Percentiles rank a stretch among this genome's conserved stretches.
Conservation (phyloP, 352 stramenopile genomes). For the Phytophthora hybrid region DNA sequence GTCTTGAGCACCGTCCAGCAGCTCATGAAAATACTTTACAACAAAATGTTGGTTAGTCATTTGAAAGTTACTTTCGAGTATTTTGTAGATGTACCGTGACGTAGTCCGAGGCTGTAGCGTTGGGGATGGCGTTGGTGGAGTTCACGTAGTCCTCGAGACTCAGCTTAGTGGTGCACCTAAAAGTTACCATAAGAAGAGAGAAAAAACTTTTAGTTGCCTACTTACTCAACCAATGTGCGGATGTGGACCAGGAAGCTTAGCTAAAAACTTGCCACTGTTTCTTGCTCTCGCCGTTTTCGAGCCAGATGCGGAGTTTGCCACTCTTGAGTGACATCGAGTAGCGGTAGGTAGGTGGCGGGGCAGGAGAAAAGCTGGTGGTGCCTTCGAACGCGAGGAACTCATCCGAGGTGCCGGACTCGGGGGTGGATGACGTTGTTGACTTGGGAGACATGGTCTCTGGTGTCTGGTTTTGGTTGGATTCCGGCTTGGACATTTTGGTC, state of each 20-base stretch:
- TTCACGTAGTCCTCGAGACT: neutral
- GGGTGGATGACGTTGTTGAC: neutral
- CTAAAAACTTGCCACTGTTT: constrained; percentile 26
- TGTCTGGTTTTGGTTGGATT: neutral
- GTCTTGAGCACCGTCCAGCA: neutral
- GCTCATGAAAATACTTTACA: neutral
- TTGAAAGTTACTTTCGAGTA: neutral
- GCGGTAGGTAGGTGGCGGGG: constrained; percentile 1
- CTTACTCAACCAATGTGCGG: too few relatives aligned
- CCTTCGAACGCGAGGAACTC: neutral
- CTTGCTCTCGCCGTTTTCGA: constrained; percentile 25
- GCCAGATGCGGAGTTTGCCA: constrained; percentile 20
- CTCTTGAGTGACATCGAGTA: constrained; percentile 9
- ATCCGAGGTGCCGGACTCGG: neutral
- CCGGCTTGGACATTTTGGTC: neutral
- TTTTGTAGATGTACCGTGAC: neutral
- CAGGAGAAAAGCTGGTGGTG: neutral
- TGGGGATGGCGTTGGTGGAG: neutral
- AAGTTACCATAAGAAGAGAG: neutral
- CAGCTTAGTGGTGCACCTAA: neutral
- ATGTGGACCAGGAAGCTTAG: too few relatives aligned
- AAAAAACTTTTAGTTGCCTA: too few relatives aligned
- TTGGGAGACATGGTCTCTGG: neutral
- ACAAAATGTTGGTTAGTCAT: neutral
- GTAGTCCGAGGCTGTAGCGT: neutral